Evolutionary conservation across 2,329 filamentous ascomycete species (phyloP).

Genomic region (Colletotrichum liaoningense): DNA sequence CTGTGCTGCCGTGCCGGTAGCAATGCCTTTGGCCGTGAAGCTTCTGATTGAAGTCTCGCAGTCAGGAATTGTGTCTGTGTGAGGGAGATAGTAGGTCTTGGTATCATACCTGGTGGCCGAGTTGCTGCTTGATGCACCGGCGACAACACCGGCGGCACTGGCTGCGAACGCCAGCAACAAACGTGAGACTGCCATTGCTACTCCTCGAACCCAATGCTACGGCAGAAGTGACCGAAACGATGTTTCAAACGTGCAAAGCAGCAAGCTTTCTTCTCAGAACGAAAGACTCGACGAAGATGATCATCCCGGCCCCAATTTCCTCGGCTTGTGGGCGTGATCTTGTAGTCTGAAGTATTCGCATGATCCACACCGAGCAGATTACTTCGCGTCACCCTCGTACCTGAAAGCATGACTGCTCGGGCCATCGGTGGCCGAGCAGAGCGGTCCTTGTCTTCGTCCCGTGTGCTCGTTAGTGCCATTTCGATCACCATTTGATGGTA

Average conservation of each 20-base stretch:
- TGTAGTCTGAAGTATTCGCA: not conserved
- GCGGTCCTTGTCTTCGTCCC: not conserved
- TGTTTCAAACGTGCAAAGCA: not conserved
- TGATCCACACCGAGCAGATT: not conserved
- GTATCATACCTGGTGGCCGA: not conserved
- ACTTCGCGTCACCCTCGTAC: not conserved
- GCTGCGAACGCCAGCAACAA: not conserved
- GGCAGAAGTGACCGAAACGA: not conserved
- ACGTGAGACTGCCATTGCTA: not conserved
- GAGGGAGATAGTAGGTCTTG: not conserved
- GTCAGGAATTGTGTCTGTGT: not conserved
- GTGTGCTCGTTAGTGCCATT: not conserved
- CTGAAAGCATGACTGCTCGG: not conserved
- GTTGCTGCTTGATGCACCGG: not conserved
- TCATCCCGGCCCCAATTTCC: not conserved
- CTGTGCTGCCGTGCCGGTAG: not conserved
- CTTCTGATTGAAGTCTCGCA: not conserved
- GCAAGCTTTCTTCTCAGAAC: not conserved
- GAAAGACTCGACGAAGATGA: not conserved
- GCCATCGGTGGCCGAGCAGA: not conserved
- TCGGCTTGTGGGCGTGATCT: not conserved
- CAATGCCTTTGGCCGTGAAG: constrained; percentile 2
- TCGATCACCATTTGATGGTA: not conserved
- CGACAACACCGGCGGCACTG: not conserved
- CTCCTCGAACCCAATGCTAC: no score